A percentile compares a stretch with the other conserved stretches of the same genome.
Evolutionary conservation across 345 rosid species (phyloP).

Genomic region (Gynandropsis gynandra): DNA sequence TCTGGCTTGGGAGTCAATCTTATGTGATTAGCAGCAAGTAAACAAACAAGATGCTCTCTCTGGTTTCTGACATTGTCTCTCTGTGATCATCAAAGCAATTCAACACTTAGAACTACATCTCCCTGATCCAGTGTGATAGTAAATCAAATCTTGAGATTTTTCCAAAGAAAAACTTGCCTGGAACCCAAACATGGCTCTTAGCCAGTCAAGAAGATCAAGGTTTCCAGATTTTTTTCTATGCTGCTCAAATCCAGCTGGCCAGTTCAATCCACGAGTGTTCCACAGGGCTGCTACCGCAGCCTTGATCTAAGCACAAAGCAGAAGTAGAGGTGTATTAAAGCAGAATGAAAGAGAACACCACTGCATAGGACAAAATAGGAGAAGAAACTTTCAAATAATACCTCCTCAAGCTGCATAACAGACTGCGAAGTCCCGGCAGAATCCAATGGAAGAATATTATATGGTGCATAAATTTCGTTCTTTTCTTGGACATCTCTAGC

Average conservation of each 20-base stretch:
- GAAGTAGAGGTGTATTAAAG: conserved; percentile 17
- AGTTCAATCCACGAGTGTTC: conserved; percentile 78
- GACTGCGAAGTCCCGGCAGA: conserved; percentile 93
- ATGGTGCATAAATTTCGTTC: conserved; percentile 93
- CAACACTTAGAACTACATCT: conserved; percentile 15
- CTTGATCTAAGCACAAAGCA: conserved; percentile 58
- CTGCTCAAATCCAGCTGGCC: conserved; percentile 84
- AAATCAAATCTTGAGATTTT: conserved; percentile 5
- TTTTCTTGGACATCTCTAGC: conserved; percentile 98
- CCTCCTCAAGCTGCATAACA: conserved; percentile 96
- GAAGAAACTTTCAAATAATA: conserved; percentile 18
- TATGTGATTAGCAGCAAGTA: conserved; percentile 79
- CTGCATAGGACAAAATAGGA: conserved; percentile 9
- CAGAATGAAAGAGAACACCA: conserved; percentile 3
- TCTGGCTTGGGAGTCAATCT: conserved; percentile 85
- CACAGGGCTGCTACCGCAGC: conserved; percentile 89
- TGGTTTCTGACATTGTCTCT: conserved; percentile 91
- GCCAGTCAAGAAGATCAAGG: conserved; percentile 90
- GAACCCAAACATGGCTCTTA: conserved; percentile 95
- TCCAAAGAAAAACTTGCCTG: conserved; percentile 49
- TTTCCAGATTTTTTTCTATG: conserved; percentile 82
- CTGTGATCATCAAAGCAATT: conserved; percentile 37
- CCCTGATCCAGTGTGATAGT: conserved; percentile 9
- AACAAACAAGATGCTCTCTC: conserved; percentile 89
- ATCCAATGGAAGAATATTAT: conserved; percentile 93